Evolutionary conservation across 2,329 filamentous ascomycete genomes (phyloP), one percentile per base, ranked within the genome.

Genomic region (Chaetomium strumarium): DNA sequence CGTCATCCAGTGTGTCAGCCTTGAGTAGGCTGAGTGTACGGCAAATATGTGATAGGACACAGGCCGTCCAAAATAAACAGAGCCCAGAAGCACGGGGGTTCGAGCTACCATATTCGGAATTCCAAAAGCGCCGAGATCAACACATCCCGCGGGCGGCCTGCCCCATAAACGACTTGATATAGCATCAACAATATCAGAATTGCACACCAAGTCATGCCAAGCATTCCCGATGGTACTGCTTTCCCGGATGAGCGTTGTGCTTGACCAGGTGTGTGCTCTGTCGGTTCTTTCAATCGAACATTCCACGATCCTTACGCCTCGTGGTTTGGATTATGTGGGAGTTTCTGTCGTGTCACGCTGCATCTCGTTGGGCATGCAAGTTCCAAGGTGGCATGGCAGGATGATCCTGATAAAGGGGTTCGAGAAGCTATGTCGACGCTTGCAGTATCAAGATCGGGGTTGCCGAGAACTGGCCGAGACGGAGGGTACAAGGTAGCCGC

Each of bases 11-110:
- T 39, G 20, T 48, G 46, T 44, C 42, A 12, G 44, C 44, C 44
- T 38, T 41, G 44, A 14, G 38, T 34, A 33, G 46, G 52, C 44
- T 49, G 40, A 49, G 46, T 39, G 31, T 24, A 44, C 51, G 56
- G 56, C 56, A 58, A 34, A 58, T 55, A 34, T 55, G 36, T 55
- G 51, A 55, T 56, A 56, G 51, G 56, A 17, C 41, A 13, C 30
- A 17, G 40, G 17, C 14, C 29, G 31, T 24, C 17, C n/a, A 52
- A 52, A 49, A 47, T 33, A 51, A 45, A 43, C 34, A 55, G 11
- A n/a, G 6, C 12, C 9, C 33, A 33, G 30, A 43, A 34, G 24
- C 13, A 39, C n/a, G 19, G 33, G 33, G 40, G 17, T 10, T 5
- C 17, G 38, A 51, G 46, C 34, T 53, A 43, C 55, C 52, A 40